phyloP scores from a whole-genome alignment of 2,329 filamentous ascomycete genomes.

The Sarocladium brachiariae region DNA sequence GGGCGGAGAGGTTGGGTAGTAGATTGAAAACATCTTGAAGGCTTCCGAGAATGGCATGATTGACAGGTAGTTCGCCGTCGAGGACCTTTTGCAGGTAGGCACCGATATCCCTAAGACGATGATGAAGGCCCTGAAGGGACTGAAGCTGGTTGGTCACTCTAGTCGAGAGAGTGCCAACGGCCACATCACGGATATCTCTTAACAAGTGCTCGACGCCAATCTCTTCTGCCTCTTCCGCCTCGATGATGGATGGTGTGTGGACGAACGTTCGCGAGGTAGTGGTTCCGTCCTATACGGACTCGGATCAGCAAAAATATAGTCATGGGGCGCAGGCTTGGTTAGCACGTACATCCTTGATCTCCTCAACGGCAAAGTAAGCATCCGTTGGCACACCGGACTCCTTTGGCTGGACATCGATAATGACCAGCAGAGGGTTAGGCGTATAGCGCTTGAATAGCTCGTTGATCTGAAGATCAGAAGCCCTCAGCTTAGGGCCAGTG shows the following conservation, averaged over 20 bases:
- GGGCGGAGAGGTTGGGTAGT: constrained; percentile 87
- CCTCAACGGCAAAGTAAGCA: constrained; percentile 97
- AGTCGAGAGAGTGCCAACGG: constrained; percentile 91
- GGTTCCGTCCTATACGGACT: constrained; percentile 74
- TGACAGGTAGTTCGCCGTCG: constrained; percentile 85
- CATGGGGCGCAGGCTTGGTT: not conserved
- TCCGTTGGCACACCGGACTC: constrained; percentile 96
- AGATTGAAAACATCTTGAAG: constrained; percentile 99
- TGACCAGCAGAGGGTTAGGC: constrained; percentile 90
- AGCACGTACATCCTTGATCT: constrained; percentile 89
- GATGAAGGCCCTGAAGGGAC: constrained; percentile 90
- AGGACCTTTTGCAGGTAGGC: constrained; percentile 94
- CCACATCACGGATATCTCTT: constrained; percentile 95
- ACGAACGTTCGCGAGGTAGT: constrained; percentile 97
- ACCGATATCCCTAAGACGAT: constrained; percentile 90
- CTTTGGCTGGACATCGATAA: constrained; percentile 97
- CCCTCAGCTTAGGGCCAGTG: constrained; percentile 91
- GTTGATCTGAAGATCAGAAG: constrained; percentile 97
- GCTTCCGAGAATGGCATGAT: constrained; percentile 94
- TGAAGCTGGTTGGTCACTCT: constrained; percentile 97
- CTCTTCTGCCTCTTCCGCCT: constrained; percentile 97
- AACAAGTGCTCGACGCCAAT: constrained; percentile 97
- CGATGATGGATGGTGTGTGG: constrained; percentile 95
- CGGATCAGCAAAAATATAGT: not conserved
- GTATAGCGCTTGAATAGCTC: constrained; percentile 99